phyloP scores from a whole-genome alignment of 129 eudicot genomes.

The Solidago caesia region DNA sequence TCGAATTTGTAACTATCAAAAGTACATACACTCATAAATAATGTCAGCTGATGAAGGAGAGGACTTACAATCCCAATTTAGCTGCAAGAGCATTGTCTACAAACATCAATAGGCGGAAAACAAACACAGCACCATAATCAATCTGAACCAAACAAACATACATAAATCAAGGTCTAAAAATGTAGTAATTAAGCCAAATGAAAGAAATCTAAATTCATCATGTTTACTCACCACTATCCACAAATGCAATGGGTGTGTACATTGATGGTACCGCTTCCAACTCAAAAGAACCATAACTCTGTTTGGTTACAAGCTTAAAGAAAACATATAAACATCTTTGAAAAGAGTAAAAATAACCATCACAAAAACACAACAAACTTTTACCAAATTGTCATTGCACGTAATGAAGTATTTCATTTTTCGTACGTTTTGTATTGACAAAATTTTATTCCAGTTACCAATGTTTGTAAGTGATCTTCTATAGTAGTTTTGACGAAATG shows the following conservation, averaged over 20 bases:
- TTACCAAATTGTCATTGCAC: not conserved
- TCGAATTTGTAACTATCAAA: not conserved
- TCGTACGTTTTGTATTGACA: not conserved
- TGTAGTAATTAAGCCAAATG: not conserved
- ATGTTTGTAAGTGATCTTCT: not conserved
- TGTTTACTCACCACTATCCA: slow-evolving; percentile 77
- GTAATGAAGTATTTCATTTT: not conserved
- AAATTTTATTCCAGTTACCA: not conserved
- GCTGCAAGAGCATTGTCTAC: slow-evolving; percentile 89
- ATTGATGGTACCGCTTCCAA: slow-evolving; percentile 79
- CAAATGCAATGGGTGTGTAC: slow-evolving; percentile 76
- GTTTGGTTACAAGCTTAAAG: slow-evolving; percentile 35
- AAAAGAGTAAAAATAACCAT: not conserved
- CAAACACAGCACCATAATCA: slow-evolving; percentile 77
- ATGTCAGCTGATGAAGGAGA: not conserved
- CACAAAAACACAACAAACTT: not conserved
- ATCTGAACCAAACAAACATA: slow-evolving; percentile 42
- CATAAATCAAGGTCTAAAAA: not conserved
- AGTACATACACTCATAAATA: not conserved
- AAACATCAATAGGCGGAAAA: slow-evolving; percentile 93
- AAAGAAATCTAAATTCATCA: not conserved
- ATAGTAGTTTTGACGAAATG: not conserved
- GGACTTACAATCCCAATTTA: slow-evolving; percentile 87
- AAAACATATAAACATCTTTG: slow-evolving; percentile 12
- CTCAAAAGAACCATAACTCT: slow-evolving; percentile 79